phyloP scores from a whole-genome alignment of 140 eudicot genomes.

The Flaveria floridana region DNA sequence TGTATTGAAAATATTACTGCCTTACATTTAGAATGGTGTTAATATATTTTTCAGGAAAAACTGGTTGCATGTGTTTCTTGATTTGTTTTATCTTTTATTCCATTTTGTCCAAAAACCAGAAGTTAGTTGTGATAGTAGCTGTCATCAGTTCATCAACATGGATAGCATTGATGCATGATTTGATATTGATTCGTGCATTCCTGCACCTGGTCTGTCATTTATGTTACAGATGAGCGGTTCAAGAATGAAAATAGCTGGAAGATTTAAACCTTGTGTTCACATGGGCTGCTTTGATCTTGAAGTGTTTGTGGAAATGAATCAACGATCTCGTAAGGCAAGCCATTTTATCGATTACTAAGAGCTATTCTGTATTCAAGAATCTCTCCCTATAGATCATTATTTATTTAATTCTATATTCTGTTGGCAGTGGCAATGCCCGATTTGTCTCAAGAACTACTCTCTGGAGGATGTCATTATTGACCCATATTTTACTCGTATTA shows the following conservation, averaged over 20 bases:
- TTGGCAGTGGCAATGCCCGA: slow-evolving; percentile 89
- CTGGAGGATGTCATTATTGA: slow-evolving; percentile 75
- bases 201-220: slow-evolving; percentile 17
- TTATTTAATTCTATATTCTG: slow-evolving; percentile 8
- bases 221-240: slow-evolving; percentile 84
- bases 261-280: slow-evolving; percentile 81
- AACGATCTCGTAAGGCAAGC: slow-evolving; percentile 88
- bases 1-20: neutral
- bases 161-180: neutral
- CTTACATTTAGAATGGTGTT: neutral
- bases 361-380: neutral
- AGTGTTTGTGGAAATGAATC: slow-evolving; percentile 83
- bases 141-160: neutral
- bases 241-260: slow-evolving; percentile 90
- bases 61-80: neutral
- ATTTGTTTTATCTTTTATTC: neutral
- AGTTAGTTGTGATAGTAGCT: neutral
- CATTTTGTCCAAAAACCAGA: neutral
- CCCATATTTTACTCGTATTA: slow-evolving; percentile 69
- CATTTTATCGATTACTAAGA: neutral
- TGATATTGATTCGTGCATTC: slow-evolving; percentile 4
- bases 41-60: slow-evolving; percentile 1
- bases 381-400: neutral
- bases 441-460: slow-evolving; percentile 83
- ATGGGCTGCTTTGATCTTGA: slow-evolving; percentile 97